phyloP scores from a whole-genome alignment of 352 stramenopile genomes.

The Halophytophthora batemanensis region DNA sequence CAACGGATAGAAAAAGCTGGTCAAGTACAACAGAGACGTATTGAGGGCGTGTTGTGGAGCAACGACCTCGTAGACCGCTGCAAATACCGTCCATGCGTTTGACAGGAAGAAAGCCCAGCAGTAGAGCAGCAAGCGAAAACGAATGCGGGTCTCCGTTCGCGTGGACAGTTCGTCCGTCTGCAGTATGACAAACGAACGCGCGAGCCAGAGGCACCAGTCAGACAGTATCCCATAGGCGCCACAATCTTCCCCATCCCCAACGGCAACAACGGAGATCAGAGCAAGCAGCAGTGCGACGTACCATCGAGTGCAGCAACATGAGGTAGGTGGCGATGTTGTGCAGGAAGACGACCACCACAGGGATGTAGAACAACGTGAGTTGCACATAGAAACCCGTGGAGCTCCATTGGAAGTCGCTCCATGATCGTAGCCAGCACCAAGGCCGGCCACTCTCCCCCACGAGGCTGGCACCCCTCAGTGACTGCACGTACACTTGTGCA shows the following conservation, averaged over 20 bases:
- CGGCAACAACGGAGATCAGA: not conserved
- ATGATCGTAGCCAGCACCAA: slow-evolving; percentile 80
- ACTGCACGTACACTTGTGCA: slow-evolving; percentile 42
- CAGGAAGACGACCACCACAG: slow-evolving; percentile 43
- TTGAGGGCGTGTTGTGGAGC: slow-evolving; percentile 43
- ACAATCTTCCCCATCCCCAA: too few species aligned
- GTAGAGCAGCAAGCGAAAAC: slow-evolving; percentile 63
- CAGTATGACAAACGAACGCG: not conserved
- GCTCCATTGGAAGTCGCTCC: slow-evolving; percentile 56
- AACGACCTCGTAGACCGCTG: slow-evolving; percentile 47
- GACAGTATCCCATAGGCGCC: too few species aligned
- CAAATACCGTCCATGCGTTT: slow-evolving; percentile 44
- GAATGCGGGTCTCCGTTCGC: slow-evolving; percentile 64
- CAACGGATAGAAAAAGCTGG: slow-evolving; percentile 65
- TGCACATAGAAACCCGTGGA: slow-evolving; percentile 51
- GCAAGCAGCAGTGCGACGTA: slow-evolving; percentile 7
- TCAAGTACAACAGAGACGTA: slow-evolving; percentile 51
- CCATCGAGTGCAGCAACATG: slow-evolving; percentile 54
- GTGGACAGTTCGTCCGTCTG: slow-evolving; percentile 60
- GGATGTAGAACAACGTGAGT: slow-evolving; percentile 57
- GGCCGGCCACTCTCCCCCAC: slow-evolving; percentile 60
- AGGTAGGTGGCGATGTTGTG: slow-evolving; percentile 68
- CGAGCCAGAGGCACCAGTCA: too few species aligned
- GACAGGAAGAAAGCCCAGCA: slow-evolving; percentile 53
- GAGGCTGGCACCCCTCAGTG: slow-evolving; percentile 38